Evolutionary conservation across 2,329 filamentous ascomycete species (phyloP).

Genomic region (Coniochaeta sp.): DNA sequence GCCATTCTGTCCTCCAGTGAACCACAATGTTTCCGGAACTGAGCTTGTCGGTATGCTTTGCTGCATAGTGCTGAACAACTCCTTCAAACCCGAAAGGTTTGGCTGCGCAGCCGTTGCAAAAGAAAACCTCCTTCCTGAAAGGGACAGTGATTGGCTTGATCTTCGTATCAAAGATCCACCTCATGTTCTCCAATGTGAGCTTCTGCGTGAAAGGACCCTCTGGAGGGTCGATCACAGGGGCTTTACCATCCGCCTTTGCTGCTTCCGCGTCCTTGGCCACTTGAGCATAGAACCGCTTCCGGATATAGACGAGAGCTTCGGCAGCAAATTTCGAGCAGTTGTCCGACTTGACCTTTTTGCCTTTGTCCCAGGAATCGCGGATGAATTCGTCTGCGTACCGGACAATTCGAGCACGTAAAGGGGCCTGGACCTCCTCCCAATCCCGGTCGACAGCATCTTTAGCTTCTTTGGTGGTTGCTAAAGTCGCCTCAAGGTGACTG

Average conservation of each 20-base stretch:
- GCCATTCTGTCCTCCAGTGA: constrained; percentile 77
- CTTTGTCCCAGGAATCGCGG: constrained; percentile 55
- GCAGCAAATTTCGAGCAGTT: constrained; percentile 63
- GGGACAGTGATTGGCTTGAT: constrained; percentile 62
- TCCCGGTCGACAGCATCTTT: constrained; percentile 58
- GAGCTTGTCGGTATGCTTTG: constrained; percentile 67
- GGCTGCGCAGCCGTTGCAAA: constrained; percentile 62
- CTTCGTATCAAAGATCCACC: constrained; percentile 74
- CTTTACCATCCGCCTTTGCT: constrained; percentile 35
- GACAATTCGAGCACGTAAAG: constrained; percentile 57
- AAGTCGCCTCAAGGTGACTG: constrained; percentile 13
- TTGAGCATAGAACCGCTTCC: constrained; percentile 58
- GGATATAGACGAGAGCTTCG: constrained; percentile 61
- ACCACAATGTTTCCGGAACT: constrained; percentile 67
- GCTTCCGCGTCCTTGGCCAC: constrained; percentile 45
- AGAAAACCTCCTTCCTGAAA: constrained; percentile 64
- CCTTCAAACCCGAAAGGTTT: constrained; percentile 73
- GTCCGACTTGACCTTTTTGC: constrained; percentile 54
- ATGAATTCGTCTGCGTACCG: constrained; percentile 66
- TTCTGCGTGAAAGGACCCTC: constrained; percentile 50
- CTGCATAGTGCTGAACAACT: constrained; percentile 75
- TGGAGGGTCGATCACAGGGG: constrained; percentile 37
- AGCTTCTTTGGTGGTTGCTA: constrained; percentile 32
- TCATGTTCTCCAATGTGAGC: constrained; percentile 77
- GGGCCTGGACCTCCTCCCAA: constrained; percentile 65